Evolutionary conservation across 495 filamentous ascomycete genomes (phyloP).

Genomic region (Mytilinidion resinicola): DNA sequence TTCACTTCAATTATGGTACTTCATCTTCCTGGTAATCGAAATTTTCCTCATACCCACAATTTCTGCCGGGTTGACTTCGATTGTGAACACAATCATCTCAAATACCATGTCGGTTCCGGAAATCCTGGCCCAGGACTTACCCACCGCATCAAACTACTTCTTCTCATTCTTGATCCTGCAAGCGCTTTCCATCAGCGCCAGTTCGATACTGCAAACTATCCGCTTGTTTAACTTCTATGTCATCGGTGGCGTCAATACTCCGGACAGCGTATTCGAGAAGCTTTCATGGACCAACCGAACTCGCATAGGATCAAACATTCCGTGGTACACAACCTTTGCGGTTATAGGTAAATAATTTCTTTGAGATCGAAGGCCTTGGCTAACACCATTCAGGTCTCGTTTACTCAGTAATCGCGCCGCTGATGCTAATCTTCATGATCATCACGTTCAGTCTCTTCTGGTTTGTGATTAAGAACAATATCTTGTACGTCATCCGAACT

Average conservation of each 20-base stretch:
- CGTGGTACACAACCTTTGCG: conserved; percentile 90
- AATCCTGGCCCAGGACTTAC: conserved; percentile 72
- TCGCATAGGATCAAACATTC: conserved; percentile 69
- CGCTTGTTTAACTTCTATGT: conserved; percentile 50
- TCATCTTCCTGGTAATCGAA: conserved; percentile 89
- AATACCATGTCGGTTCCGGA: conserved; percentile 47
- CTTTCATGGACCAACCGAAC: conserved; percentile 79
- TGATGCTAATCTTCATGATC: conserved; percentile 90
- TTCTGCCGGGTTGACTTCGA: conserved; percentile 64
- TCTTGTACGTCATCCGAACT: conserved; percentile 90
- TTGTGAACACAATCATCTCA: conserved; percentile 56
- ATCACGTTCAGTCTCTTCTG: conserved; percentile 92
- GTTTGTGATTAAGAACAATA: conserved; percentile 93
- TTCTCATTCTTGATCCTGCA: conserved; percentile 98
- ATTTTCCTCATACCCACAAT: conserved; percentile 91
- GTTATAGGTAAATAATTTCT: conserved; percentile 74
- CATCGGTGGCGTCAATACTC: conserved; percentile 76
- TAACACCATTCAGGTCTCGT: conserved; percentile 55
- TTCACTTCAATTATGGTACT: conserved; percentile 85
- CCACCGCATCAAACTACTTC: conserved; percentile 90
- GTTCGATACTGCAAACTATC: conserved; percentile 75
- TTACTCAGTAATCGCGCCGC: conserved; percentile 81
- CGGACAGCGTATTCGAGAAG: conserved; percentile 65
- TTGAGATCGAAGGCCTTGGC: not conserved
- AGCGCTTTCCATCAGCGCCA: conserved; percentile 81